A percentile compares a stretch with the other conserved stretches of the same genome.
Conservation (phyloP, 2,329 filamentous ascomycete genomes). For the Pyrenophora graminea region DNA sequence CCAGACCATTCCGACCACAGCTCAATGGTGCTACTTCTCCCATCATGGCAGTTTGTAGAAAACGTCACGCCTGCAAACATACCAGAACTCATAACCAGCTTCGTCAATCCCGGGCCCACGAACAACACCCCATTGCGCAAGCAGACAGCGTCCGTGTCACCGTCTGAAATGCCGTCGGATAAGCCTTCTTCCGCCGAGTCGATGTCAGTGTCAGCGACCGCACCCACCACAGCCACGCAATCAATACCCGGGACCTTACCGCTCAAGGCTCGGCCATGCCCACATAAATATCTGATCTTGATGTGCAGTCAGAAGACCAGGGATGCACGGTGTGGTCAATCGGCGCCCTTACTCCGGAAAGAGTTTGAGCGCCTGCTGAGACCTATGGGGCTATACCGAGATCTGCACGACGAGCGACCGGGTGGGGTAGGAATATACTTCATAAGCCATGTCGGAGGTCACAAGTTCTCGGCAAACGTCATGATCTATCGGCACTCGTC, state of each 20-base stretch:
- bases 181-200: slow-evolving; percentile 22
- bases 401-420: slow-evolving; percentile 83
- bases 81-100: slow-evolving; percentile 69
- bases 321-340: slow-evolving; percentile 92
- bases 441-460: slow-evolving; percentile 92
- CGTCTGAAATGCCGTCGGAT: slow-evolving; percentile 16
- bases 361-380: slow-evolving; percentile 90
- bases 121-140: slow-evolving; percentile 65
- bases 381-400: slow-evolving; percentile 80
- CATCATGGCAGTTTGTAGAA: slow-evolving; percentile 80
- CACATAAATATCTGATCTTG: slow-evolving; percentile 84
- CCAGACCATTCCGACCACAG: slow-evolving; percentile 65
- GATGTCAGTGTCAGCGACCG: neutral
- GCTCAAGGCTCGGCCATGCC: slow-evolving; percentile 67
- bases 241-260: slow-evolving; percentile 38
- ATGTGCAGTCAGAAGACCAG: slow-evolving; percentile 95
- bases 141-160: slow-evolving; percentile 15
- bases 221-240: slow-evolving; percentile 27
- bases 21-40: slow-evolving; percentile 81
- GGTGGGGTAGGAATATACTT: slow-evolving; percentile 96
- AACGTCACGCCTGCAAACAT: slow-evolving; percentile 79
- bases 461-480: slow-evolving; percentile 95
- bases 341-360: slow-evolving; percentile 81
- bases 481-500: slow-evolving; percentile 76
- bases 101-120: slow-evolving; percentile 74